Conservation (phyloP, 2,329 filamentous ascomycete species). For the Coccinonectria pachysandricola region DNA sequence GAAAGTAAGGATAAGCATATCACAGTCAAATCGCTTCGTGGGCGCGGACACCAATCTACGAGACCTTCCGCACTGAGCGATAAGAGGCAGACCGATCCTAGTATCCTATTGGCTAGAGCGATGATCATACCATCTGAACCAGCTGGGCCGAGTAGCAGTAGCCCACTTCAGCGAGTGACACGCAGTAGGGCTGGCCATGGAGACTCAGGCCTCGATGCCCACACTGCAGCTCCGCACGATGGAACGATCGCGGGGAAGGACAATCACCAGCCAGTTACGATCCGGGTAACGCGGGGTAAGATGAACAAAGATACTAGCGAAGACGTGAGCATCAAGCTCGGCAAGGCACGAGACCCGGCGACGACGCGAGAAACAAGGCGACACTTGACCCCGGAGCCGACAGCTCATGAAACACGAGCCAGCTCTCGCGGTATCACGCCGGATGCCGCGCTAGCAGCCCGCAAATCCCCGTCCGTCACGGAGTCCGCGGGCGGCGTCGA, state of each 20-base stretch:
- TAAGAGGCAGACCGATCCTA: conserved; percentile 18
- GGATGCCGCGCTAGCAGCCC: conserved; percentile 9
- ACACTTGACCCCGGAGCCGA: conserved; percentile 12
- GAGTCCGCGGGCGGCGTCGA: conserved; percentile 11
- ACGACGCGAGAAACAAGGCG: conserved; percentile 12
- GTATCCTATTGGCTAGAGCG: conserved; percentile 18
- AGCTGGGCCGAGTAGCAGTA: conserved; percentile 9
- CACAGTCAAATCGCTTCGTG: conserved; percentile 21
- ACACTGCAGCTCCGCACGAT: no score
- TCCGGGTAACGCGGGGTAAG: conserved; percentile 21
- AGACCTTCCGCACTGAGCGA: conserved; percentile 14
- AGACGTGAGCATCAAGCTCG: conserved; percentile 17
- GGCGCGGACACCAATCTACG: conserved; percentile 16
- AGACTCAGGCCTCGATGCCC: conserved; percentile 13
- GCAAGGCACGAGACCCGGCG: conserved; percentile 11
- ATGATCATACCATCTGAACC: conserved; percentile 7
- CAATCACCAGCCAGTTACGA: conserved; percentile 11
- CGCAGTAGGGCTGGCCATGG: conserved; percentile 16
- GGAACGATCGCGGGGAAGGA: conserved; percentile 8
- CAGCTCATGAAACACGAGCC: conserved; percentile 15
- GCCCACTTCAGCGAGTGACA: conserved; percentile 15
- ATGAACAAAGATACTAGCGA: conserved; percentile 9
- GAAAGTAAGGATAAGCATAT: no score
- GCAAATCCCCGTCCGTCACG: conserved; percentile 20
- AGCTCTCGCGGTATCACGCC: conserved; percentile 15